Conservation (phyloP, 2,329 filamentous ascomycete genomes). For the Ceratocystis cubensis region DNA sequence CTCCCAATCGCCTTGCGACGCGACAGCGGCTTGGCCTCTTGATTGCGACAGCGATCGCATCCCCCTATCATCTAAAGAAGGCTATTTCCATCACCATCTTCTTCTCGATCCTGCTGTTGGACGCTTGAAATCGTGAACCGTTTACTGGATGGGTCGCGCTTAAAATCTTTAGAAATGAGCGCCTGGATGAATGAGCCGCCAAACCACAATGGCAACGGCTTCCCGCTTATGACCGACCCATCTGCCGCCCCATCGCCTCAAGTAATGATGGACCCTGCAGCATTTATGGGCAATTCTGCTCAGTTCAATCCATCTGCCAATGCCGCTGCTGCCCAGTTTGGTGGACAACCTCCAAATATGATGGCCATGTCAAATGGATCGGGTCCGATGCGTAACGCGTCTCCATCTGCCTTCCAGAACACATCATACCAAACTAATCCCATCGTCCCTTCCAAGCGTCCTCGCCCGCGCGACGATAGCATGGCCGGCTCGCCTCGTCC, state of each 20-base stretch:
- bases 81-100: neutral
- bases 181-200: slow-evolving; percentile 61
- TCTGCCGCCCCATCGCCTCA: slow-evolving; percentile 35
- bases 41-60: slow-evolving; percentile 2
- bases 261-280: slow-evolving; percentile 52
- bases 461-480: slow-evolving; percentile 70
- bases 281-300: slow-evolving; percentile 42
- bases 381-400: slow-evolving; percentile 70
- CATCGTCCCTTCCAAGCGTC: slow-evolving; percentile 80
- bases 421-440: slow-evolving; percentile 72
- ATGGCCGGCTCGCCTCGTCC: slow-evolving; percentile 70
- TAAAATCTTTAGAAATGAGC: slow-evolving; percentile 37
- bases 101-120: neutral
- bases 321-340: slow-evolving; percentile 38
- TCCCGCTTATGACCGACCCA: slow-evolving; percentile 51
- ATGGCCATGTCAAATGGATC: slow-evolving; percentile 23
- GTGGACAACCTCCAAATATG: slow-evolving; percentile 32
- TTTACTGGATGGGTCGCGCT: neutral
- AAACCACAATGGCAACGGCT: slow-evolving; percentile 59
- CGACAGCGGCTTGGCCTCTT: neutral
- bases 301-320: slow-evolving; percentile 42
- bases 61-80: neutral
- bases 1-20: slow-evolving; percentile 2
- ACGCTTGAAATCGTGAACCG: neutral
- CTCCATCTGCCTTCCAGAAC: slow-evolving; percentile 58